These are phyloP conservation scores for Dictyostelium brefeldianum DNA, from an alignment of 78 protist genomes.

Conservation along the genomic window DNA sequence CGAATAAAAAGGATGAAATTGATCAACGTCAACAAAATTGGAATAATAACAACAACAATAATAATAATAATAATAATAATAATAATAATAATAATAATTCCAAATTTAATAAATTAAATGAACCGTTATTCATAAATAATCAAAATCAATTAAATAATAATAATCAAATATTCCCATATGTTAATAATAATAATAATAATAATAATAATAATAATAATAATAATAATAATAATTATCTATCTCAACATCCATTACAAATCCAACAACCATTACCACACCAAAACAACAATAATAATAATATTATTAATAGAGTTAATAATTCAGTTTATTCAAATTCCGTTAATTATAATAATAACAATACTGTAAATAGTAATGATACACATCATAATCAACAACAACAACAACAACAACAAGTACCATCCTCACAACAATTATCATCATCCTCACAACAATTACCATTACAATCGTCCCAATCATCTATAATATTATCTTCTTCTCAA, in stretches of 20 bases:
- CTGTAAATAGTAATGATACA: background rate
- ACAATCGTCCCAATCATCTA: background rate
- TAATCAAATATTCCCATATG: background rate
- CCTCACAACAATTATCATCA: background rate
- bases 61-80: slow-evolving; percentile 13
- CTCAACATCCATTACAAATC: background rate
- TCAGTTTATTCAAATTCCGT: background rate
- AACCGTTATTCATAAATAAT: background rate
- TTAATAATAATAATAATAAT: background rate
- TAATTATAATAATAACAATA: background rate
- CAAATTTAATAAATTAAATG: background rate
- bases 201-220: slow-evolving; percentile 2
- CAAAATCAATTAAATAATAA: background rate
- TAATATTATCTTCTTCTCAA: background rate
- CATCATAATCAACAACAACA: background rate
- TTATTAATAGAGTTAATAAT: background rate
- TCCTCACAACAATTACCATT: background rate
- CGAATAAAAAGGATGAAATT: background rate
- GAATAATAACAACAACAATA: background rate
- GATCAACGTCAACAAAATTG: background rate
- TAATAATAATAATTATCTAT: background rate
- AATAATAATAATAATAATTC: slow-evolving; percentile 2
- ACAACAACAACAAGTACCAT: background rate
- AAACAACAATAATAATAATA: background rate
- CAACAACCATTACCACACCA: background rate